A percentile compares a stretch with the other conserved stretches of the same genome.
These are phyloP conservation scores for Fusarium kyushuense DNA, from an alignment of 2,329 filamentous ascomycete species.

Conservation along the genomic window DNA sequence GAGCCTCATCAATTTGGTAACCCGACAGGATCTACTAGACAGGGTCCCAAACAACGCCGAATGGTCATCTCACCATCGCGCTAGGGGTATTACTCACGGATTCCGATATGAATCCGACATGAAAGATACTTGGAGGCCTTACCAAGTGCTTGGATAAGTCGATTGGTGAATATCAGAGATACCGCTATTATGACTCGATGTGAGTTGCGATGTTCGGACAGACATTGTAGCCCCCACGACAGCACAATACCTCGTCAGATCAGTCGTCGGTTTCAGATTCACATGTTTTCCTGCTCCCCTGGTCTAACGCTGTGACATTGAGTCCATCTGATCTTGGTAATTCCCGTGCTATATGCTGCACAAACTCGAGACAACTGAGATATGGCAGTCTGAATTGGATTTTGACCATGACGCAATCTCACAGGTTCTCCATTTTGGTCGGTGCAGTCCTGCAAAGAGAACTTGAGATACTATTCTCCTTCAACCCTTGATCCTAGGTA, in stretches of 20 bases:
- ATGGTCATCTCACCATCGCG: conserved; percentile 39
- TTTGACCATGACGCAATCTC: conserved; percentile 35
- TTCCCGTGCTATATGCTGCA: conserved; percentile 13
- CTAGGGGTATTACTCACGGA: conserved; percentile 39
- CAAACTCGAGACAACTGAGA: conserved; percentile 23
- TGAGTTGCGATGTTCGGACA: conserved; percentile 34
- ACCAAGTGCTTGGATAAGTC: conserved; percentile 39
- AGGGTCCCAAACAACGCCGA: conserved; percentile 32
- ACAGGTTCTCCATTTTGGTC: conserved; percentile 23
- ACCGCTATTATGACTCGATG: conserved; percentile 48
- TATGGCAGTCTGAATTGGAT: conserved; percentile 11
- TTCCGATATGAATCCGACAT: conserved; percentile 27
- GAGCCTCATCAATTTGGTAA: conserved; percentile 44
- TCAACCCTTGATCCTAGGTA: conserved; percentile 30
- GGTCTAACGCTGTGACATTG: conserved; percentile 17
- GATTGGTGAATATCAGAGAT: conserved; percentile 43
- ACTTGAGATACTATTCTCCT: conserved; percentile 14
- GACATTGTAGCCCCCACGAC: conserved; percentile 40
- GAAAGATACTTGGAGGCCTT: conserved; percentile 37
- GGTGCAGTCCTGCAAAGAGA: conserved; percentile 1
- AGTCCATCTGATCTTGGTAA: conserved; percentile 19
- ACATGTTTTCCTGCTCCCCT: conserved; percentile 29
- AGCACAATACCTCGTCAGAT: conserved; percentile 29
- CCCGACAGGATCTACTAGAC: conserved; percentile 33
- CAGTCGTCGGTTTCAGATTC: conserved; percentile 29